A percentile compares a stretch with the other conserved stretches of the same genome.
Evolutionary conservation across 768 basidiomycete genomes (phyloP).

Genomic region (Leccinum subgranulosum): DNA sequence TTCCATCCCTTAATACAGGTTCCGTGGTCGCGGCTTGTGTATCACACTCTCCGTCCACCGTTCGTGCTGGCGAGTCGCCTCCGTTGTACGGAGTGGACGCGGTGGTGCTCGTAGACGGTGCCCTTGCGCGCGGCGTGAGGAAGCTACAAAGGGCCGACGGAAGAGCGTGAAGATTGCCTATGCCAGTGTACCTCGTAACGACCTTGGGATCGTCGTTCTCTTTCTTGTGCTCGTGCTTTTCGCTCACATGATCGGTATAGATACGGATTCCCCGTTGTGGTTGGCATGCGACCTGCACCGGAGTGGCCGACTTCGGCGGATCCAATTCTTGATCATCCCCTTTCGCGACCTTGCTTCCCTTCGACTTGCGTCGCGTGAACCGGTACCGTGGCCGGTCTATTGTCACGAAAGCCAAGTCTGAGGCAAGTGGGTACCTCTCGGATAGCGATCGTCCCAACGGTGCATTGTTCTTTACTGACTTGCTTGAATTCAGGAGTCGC

Average conservation of each 20-base stretch:
- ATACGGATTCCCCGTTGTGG: background rate
- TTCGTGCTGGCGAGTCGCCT: background rate
- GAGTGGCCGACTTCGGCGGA: background rate
- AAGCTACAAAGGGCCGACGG: slow-evolving; percentile 8
- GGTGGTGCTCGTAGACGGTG: slow-evolving; percentile 23
- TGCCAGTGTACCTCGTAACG: background rate
- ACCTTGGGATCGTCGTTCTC: slow-evolving; percentile 4
- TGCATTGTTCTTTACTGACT: background rate
- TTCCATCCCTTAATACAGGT: background rate
- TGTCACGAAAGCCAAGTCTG: slow-evolving; percentile 23
- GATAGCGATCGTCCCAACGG: slow-evolving; percentile 24
- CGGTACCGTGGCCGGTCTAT: slow-evolving; percentile 21
- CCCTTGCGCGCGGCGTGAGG: slow-evolving; percentile 15
- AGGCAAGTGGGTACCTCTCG: slow-evolving; percentile 18
- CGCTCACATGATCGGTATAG: background rate
- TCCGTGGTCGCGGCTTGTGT: background rate
- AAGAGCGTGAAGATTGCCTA: background rate
- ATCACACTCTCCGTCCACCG: background rate
- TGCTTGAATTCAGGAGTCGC: slow-evolving; percentile 1
- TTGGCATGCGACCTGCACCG: background rate
- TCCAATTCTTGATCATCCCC: background rate
- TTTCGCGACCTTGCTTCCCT: background rate
- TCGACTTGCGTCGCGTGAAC: slow-evolving; percentile 12
- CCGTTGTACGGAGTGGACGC: slow-evolving; percentile 4
- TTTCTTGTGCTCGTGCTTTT: background rate